Conservation (phyloP, 805 yeast species). For the Kockiozyma suomiensis region DNA sequence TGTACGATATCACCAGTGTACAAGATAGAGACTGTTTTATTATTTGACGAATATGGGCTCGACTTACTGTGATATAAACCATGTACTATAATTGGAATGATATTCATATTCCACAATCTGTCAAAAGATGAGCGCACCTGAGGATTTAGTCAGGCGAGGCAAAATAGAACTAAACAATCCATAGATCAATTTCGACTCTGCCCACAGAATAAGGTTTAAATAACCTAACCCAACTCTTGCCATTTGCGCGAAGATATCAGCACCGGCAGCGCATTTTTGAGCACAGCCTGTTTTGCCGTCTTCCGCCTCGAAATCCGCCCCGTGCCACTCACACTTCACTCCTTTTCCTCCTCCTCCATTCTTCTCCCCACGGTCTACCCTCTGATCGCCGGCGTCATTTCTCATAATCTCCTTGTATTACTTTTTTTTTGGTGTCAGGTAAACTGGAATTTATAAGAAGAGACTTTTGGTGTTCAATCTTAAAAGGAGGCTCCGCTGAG, state of each 20-base stretch:
- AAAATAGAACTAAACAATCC: no score
- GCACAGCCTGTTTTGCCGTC: slow-evolving; percentile 1
- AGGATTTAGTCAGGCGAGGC: no score
- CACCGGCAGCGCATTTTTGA: slow-evolving; percentile 5
- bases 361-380: slow-evolving; percentile 1
- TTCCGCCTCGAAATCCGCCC: slow-evolving; percentile 2
- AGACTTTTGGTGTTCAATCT: background rate
- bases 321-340: background rate
- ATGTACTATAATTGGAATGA: background rate
- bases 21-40: no score
- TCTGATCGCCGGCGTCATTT: background rate
- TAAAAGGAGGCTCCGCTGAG: slow-evolving; percentile 6
- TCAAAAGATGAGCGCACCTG: no score
- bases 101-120: no score
- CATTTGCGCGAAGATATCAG: background rate
- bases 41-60: background rate
- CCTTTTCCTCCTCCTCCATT: background rate
- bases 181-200: background rate
- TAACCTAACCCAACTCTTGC: slow-evolving; percentile 6
- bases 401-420: background rate
- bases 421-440: background rate
- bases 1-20: background rate
- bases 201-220: slow-evolving; percentile 4
- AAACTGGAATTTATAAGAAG: background rate
- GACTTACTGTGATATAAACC: background rate